Evolutionary conservation across 2,329 filamentous ascomycete species (phyloP).

Genomic region (Parastagonospora avenae): DNA sequence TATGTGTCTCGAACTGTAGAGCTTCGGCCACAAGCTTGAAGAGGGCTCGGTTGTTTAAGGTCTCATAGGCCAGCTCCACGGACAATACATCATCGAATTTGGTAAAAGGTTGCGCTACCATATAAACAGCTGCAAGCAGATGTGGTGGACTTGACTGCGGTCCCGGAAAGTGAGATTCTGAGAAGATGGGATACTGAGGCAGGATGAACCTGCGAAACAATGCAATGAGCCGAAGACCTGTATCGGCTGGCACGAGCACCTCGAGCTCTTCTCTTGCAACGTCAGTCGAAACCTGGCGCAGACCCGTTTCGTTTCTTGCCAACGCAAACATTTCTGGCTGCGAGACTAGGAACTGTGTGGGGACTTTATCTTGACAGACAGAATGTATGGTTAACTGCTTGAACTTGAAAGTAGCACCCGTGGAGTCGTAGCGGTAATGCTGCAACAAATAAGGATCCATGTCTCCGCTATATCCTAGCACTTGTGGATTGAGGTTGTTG

Average conservation of each 20-base stretch:
- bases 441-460: constrained; percentile 16
- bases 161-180: constrained; percentile 5
- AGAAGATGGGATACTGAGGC: constrained; percentile 13
- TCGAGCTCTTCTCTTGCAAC: constrained; percentile 5
- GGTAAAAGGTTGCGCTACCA: constrained; percentile 12
- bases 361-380: constrained; percentile 3
- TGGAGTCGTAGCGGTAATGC: constrained; percentile 8
- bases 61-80: constrained; percentile 14
- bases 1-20: constrained; percentile 10
- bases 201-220: constrained; percentile 10
- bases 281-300: background rate
- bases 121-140: constrained; percentile 13
- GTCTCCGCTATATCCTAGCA: constrained; percentile 13
- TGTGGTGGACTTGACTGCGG: constrained; percentile 6
- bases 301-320: constrained; percentile 8
- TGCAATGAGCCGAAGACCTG: constrained; percentile 5
- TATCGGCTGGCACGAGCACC: constrained; percentile 4
- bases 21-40: constrained; percentile 9
- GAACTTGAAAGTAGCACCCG: constrained; percentile 7
- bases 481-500: constrained; percentile 6
- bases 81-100: constrained; percentile 14
- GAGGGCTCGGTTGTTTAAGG: constrained; percentile 7
- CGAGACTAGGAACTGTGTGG: constrained; percentile 12
- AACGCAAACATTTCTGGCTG: constrained; percentile 6
- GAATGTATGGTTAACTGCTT: constrained; percentile 15